phyloP scores from a whole-genome alignment of 2,329 filamentous ascomycete species.

The Trichoderma citrinoviride region DNA sequence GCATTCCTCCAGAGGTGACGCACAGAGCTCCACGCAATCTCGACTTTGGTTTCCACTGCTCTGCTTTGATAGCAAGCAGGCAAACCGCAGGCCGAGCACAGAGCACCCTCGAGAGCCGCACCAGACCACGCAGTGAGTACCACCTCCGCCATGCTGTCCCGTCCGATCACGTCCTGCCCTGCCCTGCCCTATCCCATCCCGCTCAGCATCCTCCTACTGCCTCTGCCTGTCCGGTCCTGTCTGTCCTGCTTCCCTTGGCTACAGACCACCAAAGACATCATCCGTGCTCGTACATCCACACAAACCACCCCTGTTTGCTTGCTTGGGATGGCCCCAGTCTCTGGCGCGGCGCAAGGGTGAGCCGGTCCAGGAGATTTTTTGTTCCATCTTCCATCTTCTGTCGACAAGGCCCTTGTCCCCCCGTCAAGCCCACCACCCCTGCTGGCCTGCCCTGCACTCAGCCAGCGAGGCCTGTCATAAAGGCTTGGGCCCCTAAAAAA shows the following conservation, averaged over 20 bases:
- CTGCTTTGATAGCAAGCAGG: background rate
- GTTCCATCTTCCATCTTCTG: constrained; percentile 20
- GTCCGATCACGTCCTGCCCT: no score
- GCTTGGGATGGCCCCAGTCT: constrained; percentile 15
- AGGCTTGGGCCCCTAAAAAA: constrained; percentile 27
- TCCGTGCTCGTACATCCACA: background rate
- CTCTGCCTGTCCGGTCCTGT: no score
- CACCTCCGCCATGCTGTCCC: background rate
- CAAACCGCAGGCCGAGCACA: background rate
- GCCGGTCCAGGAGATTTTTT: constrained; percentile 25
- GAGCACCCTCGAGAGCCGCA: background rate
- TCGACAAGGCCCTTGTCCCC: constrained; percentile 7
- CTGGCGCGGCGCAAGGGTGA: constrained; percentile 24
- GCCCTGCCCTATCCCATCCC: no score
- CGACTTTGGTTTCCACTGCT: background rate
- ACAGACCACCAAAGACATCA: background rate
- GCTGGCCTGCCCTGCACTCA: constrained; percentile 17
- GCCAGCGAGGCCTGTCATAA: constrained; percentile 20
- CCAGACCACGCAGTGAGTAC: background rate
- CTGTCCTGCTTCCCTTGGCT: no score
- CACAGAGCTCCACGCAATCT: background rate
- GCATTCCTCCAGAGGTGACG: background rate
- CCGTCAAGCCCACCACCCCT: constrained; percentile 3
- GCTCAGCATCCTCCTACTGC: no score
- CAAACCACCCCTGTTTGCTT: constrained; percentile 18